Base-by-base conservation (phyloP, 768 basidiomycete genomes). In the Trametes villosa region DNA sequence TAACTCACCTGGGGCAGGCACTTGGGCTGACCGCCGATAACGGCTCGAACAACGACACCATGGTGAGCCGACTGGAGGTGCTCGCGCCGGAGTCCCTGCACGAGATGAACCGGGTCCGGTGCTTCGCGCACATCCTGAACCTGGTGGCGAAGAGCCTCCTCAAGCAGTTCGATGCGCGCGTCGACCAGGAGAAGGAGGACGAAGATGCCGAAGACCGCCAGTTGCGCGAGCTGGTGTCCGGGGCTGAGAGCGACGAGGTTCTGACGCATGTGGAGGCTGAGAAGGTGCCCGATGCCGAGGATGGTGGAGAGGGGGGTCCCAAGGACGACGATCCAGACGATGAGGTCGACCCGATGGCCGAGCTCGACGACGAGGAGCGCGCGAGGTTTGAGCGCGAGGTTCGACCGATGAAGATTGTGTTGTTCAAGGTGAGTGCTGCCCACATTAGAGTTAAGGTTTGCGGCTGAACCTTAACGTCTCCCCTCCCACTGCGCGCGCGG, bases 11-110 rank as follows among this genome's bases (percentile, higher is more conserved):
- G 22, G 30, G 9, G n/a, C 46, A 67, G 65, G 12, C 55, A 15
- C 54, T 66, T 29, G 34, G 53, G 9, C 34, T 64, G 2, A 66
- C 65, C 8, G 51, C 49, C 15, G 65, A 68, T 45, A 66, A 64
- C 33, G 63, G 65, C 24, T 57, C 59, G 17, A 58, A 57, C 22
- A 68, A 68, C 53, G 41, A 63, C 20, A 42, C 41, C 18, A 65
- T 69, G 66, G 44, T 27, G 0, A 44, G 24, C 2, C 33, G 40
- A 18, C 63, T 68, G 2, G 45, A 9, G 12, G 27, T 47, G 18
- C 17, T 31, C 7, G 26, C 64, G 11, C 11, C 20, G 2, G 40
- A 27, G n/a, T 49, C 58, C 34, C 9, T 15, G 9, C 59, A 59
- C 7, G 22, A 6, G 1, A 15, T 40, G 8, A 27, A 38, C 9